phyloP scores from a whole-genome alignment of 495 filamentous ascomycete species.

The Podospora anserina region DNA sequence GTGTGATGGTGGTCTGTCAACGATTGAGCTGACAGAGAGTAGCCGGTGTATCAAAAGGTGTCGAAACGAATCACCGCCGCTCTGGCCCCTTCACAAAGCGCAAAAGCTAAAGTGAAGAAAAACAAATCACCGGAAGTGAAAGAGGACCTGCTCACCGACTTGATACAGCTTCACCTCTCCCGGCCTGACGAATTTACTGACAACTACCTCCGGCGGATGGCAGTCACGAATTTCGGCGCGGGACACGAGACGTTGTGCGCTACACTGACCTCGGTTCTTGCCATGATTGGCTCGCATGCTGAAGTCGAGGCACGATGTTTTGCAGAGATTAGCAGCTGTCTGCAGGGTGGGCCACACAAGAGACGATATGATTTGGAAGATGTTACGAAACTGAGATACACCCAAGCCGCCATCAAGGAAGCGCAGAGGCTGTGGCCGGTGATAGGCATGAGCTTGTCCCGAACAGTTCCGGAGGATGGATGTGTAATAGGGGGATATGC shows the following conservation, averaged over 20 bases:
- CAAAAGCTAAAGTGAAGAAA: neutral
- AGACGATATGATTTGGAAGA: slow-evolving; percentile 27
- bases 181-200: slow-evolving; percentile 36
- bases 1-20: neutral
- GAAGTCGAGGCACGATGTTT: slow-evolving; percentile 18
- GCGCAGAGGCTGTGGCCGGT: slow-evolving; percentile 59
- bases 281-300: slow-evolving; percentile 32
- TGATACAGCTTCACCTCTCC: slow-evolving; percentile 37
- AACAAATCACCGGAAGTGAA: neutral
- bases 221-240: slow-evolving; percentile 48
- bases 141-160: slow-evolving; percentile 35
- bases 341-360: slow-evolving; percentile 6
- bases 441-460: slow-evolving; percentile 54
- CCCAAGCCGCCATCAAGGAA: slow-evolving; percentile 62
- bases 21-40: neutral
- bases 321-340: neutral
- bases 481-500: slow-evolving; percentile 47
- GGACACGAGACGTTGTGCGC: slow-evolving; percentile 50
- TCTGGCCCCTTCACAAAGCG: neutral
- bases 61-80: slow-evolving; percentile 27
- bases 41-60: slow-evolving; percentile 32
- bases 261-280: slow-evolving; percentile 39
- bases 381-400: slow-evolving; percentile 39
- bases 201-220: slow-evolving; percentile 42
- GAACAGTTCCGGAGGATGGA: slow-evolving; percentile 52